Evolutionary conservation across 2,329 filamentous ascomycete species (phyloP), one percentile per base, ranked within the genome.

Genomic region (Pseudogymnoascus sp.): DNA sequence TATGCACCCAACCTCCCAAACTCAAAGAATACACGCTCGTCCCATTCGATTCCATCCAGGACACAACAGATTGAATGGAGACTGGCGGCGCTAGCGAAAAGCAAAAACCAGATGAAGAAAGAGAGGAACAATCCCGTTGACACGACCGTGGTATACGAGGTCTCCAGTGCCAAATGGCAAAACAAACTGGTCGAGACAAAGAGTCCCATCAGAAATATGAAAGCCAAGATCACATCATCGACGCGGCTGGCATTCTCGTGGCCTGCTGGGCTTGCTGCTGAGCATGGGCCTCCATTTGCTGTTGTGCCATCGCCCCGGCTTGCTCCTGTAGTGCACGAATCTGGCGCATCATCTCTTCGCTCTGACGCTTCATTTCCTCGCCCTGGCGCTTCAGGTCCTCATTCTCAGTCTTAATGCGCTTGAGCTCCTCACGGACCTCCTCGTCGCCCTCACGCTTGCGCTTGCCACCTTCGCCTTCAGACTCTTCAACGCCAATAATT

Each of bases 371-470:
- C 64, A 83, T 81, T 42, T 77, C 74, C 39, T 82, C 76, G 64
- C 83, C 74, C 63, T 83, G 78, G 14, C 73, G 71, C 65, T 78
- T 78, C 55, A 87, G 76, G 67, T 86, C 83, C 65, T 84, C 78
- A 64, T 88, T 86, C 72, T 90, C 87, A 52, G 77, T 77, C n/a
- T 82, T 80, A 36, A 91, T 75, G 35, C 86, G 80, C 75, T 89
- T 89, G 64, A 89, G 75, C 71, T 90, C 86, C 55, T 84, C 81
- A 19, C 83, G 84, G 33, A 90, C 67, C 58, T 69, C 69, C 39
- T 75, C 71, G 23, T 72, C 71, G 5, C 72, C 72, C 39, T 83
- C 82, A 16, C 65, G 61, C 72, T 71, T 55, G 77, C 75, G 23
- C 75, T 82, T 84, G 70, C 71, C 63, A 74, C 84, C 81, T 49